Evolutionary conservation across 345 rosid species (phyloP).

Genomic region (Erysimum cheiranthoides): DNA sequence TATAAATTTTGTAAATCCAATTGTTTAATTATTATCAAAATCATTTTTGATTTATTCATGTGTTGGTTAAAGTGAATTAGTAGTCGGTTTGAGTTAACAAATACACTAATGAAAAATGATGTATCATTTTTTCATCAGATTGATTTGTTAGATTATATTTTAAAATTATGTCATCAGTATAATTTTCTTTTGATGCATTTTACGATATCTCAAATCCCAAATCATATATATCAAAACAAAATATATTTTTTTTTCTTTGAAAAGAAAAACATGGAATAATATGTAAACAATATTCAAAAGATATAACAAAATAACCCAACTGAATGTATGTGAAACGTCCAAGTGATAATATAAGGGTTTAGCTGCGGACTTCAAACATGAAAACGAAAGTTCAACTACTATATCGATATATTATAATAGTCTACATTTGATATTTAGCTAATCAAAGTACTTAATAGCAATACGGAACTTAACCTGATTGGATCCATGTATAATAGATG

Average conservation of each 20-base stretch:
- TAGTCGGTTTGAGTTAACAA: too few species aligned
- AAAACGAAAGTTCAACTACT: conserved; percentile 31
- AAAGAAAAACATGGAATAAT: too few species aligned
- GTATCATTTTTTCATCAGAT: too few species aligned
- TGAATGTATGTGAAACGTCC: conserved; percentile 25
- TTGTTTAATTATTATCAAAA: too few species aligned
- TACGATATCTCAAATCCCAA: too few species aligned
- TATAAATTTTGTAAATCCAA: too few species aligned
- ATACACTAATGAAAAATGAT: too few species aligned
- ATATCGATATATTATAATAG: neutral
- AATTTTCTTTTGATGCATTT: neutral
- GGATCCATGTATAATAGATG: conserved; percentile 14
- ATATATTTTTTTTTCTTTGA: too few species aligned
- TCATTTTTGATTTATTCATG: too few species aligned
- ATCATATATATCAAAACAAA: too few species aligned
- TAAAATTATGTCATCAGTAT: neutral
- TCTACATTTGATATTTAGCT: neutral
- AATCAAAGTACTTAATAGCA: conserved; percentile 5
- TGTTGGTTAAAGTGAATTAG: too few species aligned
- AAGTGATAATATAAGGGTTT: conserved; percentile 22
- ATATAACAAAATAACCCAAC: conserved; percentile 4
- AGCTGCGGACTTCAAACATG: conserved; percentile 33
- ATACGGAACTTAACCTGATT: conserved; percentile 30
- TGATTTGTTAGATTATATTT: too few species aligned
- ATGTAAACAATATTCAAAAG: neutral